These are phyloP conservation scores for Physcomitrellopsis africana DNA, from an alignment of 225 moss, liverwort and hornwort genomes.

Conservation along the genomic window DNA sequence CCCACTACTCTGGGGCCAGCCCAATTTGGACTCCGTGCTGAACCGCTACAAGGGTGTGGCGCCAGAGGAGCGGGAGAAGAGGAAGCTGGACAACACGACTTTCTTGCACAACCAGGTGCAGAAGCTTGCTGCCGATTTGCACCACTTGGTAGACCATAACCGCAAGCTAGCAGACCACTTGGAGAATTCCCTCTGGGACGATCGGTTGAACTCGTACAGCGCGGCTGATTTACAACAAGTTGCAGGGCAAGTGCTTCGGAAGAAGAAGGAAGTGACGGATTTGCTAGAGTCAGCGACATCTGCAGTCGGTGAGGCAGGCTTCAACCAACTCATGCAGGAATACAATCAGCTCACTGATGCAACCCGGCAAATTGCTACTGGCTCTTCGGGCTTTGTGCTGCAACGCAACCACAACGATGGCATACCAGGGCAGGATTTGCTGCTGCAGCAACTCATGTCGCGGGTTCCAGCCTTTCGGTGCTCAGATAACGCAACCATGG, in stretches of 20 bases:
- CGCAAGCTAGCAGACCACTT: constrained; percentile 44
- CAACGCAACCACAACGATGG: constrained; percentile 16
- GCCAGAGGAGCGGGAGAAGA: constrained; percentile 57
- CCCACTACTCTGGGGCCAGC: constrained; percentile 56
- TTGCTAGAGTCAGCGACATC: constrained; percentile 22
- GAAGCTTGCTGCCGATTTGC: constrained; percentile 47
- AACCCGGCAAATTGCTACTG: not conserved
- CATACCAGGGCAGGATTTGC: constrained; percentile 16
- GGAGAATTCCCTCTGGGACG: constrained; percentile 48
- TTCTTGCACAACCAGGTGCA: constrained; percentile 51
- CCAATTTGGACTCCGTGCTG: constrained; percentile 50
- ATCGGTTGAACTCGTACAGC: constrained; percentile 41
- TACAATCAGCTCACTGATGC: constrained; percentile 23
- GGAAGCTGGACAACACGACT: constrained; percentile 62
- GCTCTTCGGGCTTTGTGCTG: not conserved
- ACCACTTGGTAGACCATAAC: constrained; percentile 43
- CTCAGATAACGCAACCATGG: constrained; percentile 9
- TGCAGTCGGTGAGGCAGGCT: not conserved
- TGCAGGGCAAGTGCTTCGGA: constrained; percentile 35
- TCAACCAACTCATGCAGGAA: constrained; percentile 21
- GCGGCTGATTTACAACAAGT: constrained; percentile 38
- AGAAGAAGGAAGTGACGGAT: constrained; percentile 40
- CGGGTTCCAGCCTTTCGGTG: constrained; percentile 27
- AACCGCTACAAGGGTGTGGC: constrained; percentile 51
- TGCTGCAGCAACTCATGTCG: constrained; percentile 31